Base-by-base conservation (phyloP, 2,329 filamentous ascomycete genomes). In the Colletotrichum sp. region DNA sequence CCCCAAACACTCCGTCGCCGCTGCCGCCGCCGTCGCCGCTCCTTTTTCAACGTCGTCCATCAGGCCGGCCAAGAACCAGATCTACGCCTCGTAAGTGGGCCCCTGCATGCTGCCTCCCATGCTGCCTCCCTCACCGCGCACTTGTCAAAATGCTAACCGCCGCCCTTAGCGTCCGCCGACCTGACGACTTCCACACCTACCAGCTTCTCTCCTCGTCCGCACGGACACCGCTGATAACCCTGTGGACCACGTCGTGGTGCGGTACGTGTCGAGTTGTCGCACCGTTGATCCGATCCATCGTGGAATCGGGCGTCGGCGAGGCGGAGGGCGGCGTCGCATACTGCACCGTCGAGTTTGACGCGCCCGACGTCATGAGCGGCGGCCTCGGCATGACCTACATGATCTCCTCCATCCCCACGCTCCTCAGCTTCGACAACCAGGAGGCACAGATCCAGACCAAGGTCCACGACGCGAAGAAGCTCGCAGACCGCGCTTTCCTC, bases 201-300 rank as follows among this genome's bases (percentile, higher is more conserved):
- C 86, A 91, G 72, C 85, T 89, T n/a, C 84, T 91, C 68, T 90
- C 89, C 4, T 87, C 89, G 4, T 89, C 90, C 7, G 85, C 90
- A 7, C 86, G 88, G 59, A 87, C 83, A 4, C 91, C 91, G 4
- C 87, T 92, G n/a, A 80, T 93, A 71, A 92, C 90, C 2, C 84
- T 92, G 55, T 93, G 91, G 91, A 91, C 90, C 0, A 87, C 91
- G 1, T 89, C 89, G 9, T 92, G 88, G 84, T 92, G 91, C 81
- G 83, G 87, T 6, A 89, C 90, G 18, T 92, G 91, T 82, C 86
- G 85, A 61, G 81, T 83, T 36, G 85, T 92, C 28, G 83, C 84
- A 6, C 91, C 91, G 6, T 81, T 91, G 13, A 68, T 92, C 7
- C 81, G 81, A 14, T 83, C 86, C 13, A 85, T 92, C 36, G 81